phyloP scores from a whole-genome alignment of 116 monocot genomes.

The Phalaenopsis hybrid region DNA sequence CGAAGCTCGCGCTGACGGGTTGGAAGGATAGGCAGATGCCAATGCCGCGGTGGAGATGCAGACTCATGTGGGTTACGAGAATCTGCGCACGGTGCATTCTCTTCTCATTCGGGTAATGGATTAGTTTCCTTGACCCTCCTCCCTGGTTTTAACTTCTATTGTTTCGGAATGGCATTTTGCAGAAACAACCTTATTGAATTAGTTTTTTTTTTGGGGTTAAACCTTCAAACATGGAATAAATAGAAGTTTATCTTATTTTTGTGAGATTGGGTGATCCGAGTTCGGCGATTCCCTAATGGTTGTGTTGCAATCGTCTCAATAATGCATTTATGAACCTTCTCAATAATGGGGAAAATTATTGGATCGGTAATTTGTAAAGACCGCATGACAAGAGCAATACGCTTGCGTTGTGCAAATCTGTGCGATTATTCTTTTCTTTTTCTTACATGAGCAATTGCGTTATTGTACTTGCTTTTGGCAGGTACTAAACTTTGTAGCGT shows the following conservation, averaged over 20 bases:
- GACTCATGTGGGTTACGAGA: conserved; percentile 81
- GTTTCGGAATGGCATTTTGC: not conserved
- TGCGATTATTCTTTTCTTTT: too few relatives aligned
- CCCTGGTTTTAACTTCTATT: not conserved
- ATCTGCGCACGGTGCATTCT: conserved; percentile 67
- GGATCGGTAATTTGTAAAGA: not conserved
- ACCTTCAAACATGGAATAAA: not conserved
- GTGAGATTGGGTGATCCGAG: not conserved
- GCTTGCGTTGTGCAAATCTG: not conserved
- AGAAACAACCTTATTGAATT: not conserved
- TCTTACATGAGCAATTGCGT: too few relatives aligned
- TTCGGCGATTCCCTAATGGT: not conserved
- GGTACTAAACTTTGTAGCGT: too few relatives aligned
- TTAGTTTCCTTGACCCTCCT: not conserved
- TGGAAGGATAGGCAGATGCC: conserved; percentile 72
- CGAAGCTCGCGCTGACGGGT: conserved; percentile 55
- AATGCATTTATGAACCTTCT: not conserved
- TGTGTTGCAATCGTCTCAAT: not conserved
- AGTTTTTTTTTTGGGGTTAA: not conserved
- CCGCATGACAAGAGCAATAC: not conserved
- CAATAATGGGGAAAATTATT: not conserved
- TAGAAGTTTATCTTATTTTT: not conserved
- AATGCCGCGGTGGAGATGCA: conserved; percentile 57
- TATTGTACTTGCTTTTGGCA: too few relatives aligned
- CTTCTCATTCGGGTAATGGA: conserved; percentile 75